Evolutionary conservation across 176 grass and related monocot genomes (phyloP).

Genomic region (Cenchrus americanus): DNA sequence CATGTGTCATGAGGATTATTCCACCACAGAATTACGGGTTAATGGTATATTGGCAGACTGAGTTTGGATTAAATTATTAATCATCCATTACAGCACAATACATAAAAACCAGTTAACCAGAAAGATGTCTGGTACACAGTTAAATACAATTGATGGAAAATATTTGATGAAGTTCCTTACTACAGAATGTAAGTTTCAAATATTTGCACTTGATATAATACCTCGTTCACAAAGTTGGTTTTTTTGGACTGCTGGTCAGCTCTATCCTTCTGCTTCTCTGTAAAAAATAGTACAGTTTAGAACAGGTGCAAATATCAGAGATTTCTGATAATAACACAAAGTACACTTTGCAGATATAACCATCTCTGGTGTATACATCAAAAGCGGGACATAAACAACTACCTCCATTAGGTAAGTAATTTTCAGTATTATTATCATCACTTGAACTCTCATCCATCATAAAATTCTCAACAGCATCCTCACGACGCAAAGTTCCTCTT

Average conservation of each 20-base stretch:
- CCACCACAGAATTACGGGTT: conserved; percentile 19
- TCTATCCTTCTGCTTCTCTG: conserved; percentile 82
- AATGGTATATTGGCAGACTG: background rate
- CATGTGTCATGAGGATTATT: conserved; percentile 8
- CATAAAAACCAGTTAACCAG: conserved; percentile 24
- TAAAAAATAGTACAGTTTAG: conserved; percentile 31
- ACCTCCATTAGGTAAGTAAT: conserved; percentile 71
- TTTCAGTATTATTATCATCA: conserved; percentile 88
- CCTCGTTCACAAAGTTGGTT: conserved; percentile 60
- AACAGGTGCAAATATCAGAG: conserved; percentile 26
- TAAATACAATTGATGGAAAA: conserved; percentile 10
- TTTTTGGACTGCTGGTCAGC: conserved; percentile 63
- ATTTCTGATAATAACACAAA: conserved; percentile 13
- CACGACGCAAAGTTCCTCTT: conserved; percentile 58
- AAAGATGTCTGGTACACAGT: conserved; percentile 20
- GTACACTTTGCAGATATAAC: background rate
- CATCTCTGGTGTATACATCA: background rate
- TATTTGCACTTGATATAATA: conserved; percentile 35
- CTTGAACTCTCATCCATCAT: conserved; percentile 85
- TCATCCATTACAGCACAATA: background rate
- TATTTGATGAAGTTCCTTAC: conserved; percentile 24
- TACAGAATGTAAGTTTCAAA: conserved; percentile 7
- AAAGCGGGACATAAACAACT: conserved; percentile 33
- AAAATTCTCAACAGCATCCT: conserved; percentile 81
- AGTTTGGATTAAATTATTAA: conserved; percentile 28